phyloP scores from a whole-genome alignment of 306 rosid genomes.

The Lagenaria siceraria region DNA sequence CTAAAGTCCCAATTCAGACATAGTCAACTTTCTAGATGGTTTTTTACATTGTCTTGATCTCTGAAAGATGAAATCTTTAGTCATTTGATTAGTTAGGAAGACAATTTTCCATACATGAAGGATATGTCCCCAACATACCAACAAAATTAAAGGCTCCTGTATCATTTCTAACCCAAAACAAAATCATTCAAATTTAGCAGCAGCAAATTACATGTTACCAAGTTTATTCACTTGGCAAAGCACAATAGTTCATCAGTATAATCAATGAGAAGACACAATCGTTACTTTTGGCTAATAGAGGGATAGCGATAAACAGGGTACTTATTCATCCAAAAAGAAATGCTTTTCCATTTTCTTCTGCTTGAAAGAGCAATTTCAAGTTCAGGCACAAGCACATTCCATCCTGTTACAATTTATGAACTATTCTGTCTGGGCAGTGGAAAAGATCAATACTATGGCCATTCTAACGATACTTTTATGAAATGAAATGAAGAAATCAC shows the following conservation, averaged over 20 bases:
- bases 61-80: not conserved
- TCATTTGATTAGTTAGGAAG: not conserved
- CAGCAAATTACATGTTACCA: not conserved
- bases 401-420: not conserved
- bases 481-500: no score
- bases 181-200: not conserved
- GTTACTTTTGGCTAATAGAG: not conserved
- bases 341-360: not conserved
- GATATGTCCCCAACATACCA: not conserved
- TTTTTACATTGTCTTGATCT: not conserved
- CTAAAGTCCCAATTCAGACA: not conserved
- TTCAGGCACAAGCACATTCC: no score
- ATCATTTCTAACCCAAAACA: not conserved
- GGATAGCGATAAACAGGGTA: not conserved
- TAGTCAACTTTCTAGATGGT: not conserved
- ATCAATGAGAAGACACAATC: not conserved
- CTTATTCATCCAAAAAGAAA: not conserved
- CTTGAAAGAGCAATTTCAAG: not conserved
- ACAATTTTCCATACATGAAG: not conserved
- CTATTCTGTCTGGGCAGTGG: not conserved
- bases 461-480: no score
- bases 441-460: not conserved
- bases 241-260: not conserved
- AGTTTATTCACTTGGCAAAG: not conserved
- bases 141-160: not conserved